Conservation (phyloP, 2,329 filamentous ascomycete species). For the Hypoxylon sp. region DNA sequence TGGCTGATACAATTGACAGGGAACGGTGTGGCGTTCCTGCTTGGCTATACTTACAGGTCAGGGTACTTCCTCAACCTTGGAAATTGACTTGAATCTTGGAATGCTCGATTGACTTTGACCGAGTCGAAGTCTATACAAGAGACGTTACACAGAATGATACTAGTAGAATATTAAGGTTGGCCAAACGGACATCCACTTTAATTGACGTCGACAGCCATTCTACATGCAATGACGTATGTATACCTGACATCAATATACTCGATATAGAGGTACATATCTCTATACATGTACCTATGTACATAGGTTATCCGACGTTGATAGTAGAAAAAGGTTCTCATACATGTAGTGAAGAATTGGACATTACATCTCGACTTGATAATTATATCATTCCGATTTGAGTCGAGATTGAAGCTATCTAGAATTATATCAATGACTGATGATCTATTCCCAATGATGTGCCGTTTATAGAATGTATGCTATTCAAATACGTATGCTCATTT, state of each 20-base stretch:
- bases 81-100: neutral
- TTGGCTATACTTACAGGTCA: neutral
- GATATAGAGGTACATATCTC: neutral
- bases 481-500: conserved; percentile 8
- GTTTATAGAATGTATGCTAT: neutral
- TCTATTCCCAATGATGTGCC: neutral
- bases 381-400: conserved; percentile 3
- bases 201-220: too few species aligned
- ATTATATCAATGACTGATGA: conserved; percentile 9
- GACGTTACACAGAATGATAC: neutral
- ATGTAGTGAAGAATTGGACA: neutral
- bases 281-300: neutral
- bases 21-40: conserved; percentile 4
- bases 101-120: neutral
- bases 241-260: too few species aligned
- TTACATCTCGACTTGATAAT: neutral
- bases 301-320: neutral
- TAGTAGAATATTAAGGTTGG: neutral
- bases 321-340: neutral
- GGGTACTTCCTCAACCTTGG: too few species aligned
- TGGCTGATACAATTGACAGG: neutral
- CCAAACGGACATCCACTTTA: neutral
- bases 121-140: neutral
- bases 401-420: conserved; percentile 25
- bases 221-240: too few species aligned